Evolutionary conservation across 2,329 filamentous ascomycete species (phyloP).

Genomic region (Botrytis deweyae): DNA sequence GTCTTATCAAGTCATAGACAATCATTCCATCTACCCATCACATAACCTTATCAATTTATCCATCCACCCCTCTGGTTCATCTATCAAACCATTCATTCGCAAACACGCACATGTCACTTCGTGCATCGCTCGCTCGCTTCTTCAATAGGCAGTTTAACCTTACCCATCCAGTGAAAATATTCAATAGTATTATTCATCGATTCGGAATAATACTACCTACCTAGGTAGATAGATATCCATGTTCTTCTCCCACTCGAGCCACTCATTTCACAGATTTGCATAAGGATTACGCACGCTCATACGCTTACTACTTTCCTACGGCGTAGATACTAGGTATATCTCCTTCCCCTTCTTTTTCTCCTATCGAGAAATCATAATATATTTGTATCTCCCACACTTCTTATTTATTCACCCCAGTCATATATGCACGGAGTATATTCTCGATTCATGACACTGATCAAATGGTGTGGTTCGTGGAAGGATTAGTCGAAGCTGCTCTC

Average conservation of each 20-base stretch:
- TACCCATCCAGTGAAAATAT: not conserved
- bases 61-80: not conserved
- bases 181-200: not conserved
- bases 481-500: not conserved
- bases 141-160: not conserved
- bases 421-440: not conserved
- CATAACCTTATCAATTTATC: not conserved
- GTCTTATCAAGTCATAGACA: not conserved
- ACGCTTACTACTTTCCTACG: not conserved
- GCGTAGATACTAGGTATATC: not conserved
- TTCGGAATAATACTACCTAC: not conserved
- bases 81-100: not conserved
- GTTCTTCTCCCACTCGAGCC: not conserved
- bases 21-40: no score
- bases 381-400: not conserved
- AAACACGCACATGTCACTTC: not conserved
- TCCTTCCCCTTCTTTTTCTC: not conserved
- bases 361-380: not conserved
- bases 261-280: not conserved
- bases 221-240: not conserved
- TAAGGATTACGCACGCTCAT: not conserved
- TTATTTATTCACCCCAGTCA: not conserved
- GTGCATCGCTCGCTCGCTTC: not conserved
- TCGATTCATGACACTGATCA: not conserved
- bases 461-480: not conserved